Base-by-base conservation (phyloP, 805 yeast species). In the Candida lessepsii region DNA sequence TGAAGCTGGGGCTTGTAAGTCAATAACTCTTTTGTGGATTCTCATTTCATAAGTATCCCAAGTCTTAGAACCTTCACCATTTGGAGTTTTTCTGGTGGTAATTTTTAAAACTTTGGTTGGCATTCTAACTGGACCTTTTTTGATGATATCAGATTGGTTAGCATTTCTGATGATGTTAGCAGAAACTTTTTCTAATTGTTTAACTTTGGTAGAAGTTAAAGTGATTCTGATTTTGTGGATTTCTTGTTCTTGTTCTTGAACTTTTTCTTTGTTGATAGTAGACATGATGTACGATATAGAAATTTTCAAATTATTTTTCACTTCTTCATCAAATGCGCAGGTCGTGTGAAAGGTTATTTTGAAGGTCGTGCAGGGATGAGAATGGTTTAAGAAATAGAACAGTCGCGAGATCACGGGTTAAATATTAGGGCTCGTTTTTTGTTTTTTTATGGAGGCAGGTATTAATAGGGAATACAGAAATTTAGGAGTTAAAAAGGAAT, bases 1-100 rank as follows among this genome's bases (percentile, higher is more conserved):
- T 54, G 79, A 76, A 67, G 96, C 87, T 74, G 97, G 96, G 57
- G 98, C 96, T 76, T 86, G 91, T 73, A 93, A 82, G 79, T 90
- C 96, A 67, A 93, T 88, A 75, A 88, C 85, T 79, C 99, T 90
- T 95, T 93, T 93, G 96, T 93, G 99, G 82, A 93, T 89, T 86
- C 97, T 91, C 96, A 93, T 86, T 82, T 93, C 99, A 76, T 83
- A 93, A 64, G 95, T 79, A 73, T 93, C 99, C 97, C 97, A 93
- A 65, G 99, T 93, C 91, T 93, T 93, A 63, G 99, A 93, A 93
- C 99, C 99, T 81, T 93, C 97, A 93, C 99, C 99, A 76, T 95
- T 95, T 68, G 99, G 99, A 70, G 99, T 86, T 90, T 93, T 93
- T 87, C 99, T 89, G 86, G 99, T 93, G 78, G 95, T 80, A 78